Conservation (phyloP, 2,329 filamentous ascomycete genomes). For the Ceratocystis harringtonii region DNA sequence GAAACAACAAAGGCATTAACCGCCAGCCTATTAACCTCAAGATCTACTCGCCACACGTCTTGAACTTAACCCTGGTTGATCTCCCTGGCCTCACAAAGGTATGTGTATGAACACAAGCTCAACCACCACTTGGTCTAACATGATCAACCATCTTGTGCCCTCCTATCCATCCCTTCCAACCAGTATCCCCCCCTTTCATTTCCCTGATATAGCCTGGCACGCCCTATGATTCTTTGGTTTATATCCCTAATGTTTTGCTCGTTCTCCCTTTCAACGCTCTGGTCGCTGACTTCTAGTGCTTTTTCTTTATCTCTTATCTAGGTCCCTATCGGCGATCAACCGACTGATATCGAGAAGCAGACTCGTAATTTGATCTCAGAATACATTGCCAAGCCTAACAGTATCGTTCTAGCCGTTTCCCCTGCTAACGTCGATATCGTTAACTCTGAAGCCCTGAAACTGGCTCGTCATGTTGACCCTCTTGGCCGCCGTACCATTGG, state of each 20-base stretch:
- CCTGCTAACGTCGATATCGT: conserved; percentile 96
- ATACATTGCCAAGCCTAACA: conserved; percentile 98
- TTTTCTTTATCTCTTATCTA: conserved; percentile 23
- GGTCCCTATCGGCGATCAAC: conserved; percentile 96
- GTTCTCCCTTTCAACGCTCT: conserved; percentile 3
- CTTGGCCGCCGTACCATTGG: conserved; percentile 90
- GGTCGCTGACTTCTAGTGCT: conserved; percentile 9
- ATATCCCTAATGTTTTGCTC: neutral
- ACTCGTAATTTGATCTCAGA: conserved; percentile 91
- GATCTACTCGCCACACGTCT: conserved; percentile 91
- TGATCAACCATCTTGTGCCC: no score
- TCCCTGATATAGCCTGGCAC: neutral
- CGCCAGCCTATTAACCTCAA: conserved; percentile 95
- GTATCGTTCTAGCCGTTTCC: conserved; percentile 90
- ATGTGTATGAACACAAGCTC: conserved; percentile 19
- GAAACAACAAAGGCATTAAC: conserved; percentile 97
- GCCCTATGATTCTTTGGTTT: no score
- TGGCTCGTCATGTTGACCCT: conserved; percentile 91
- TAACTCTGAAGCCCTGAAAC: conserved; percentile 93
- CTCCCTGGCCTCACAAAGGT: conserved; percentile 91
- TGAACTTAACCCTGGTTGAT: conserved; percentile 93
- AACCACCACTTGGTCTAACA: neutral
- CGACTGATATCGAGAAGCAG: conserved; percentile 95
- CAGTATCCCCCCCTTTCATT: neutral
- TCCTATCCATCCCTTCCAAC: neutral